phyloP scores from a whole-genome alignment of 2,329 filamentous ascomycete genomes.

The Pyricularia pennisetigena region DNA sequence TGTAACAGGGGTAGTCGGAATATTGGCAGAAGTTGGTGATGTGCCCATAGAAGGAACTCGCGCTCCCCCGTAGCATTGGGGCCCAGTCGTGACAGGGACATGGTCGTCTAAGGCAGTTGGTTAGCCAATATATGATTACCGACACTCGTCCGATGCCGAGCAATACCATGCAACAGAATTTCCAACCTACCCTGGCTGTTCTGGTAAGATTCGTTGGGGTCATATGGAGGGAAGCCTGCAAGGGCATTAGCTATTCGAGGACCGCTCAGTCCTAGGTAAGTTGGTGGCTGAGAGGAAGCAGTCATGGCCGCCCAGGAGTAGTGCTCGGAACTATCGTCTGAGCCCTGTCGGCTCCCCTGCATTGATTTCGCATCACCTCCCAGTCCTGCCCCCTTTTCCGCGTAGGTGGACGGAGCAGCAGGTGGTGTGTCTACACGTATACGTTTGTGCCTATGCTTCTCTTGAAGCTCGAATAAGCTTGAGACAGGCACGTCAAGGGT shows the following conservation, averaged over 20 bases:
- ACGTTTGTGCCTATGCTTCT: slow-evolving; percentile 14
- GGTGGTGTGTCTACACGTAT: slow-evolving; percentile 14
- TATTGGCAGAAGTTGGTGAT: not conserved
- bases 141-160: not conserved
- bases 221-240: slow-evolving; percentile 22
- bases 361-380: not conserved
- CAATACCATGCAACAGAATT: not conserved
- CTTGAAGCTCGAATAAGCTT: slow-evolving; percentile 17
- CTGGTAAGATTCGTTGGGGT: slow-evolving; percentile 17
- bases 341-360: not conserved
- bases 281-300: slow-evolving; percentile 9
- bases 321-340: not conserved
- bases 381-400: not conserved
- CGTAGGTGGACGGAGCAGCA: not conserved
- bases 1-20: not conserved
- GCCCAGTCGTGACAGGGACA: not conserved
- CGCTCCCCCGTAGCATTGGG: not conserved
- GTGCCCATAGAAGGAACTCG: not conserved
- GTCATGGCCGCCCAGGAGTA: slow-evolving; percentile 5
- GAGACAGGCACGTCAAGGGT: slow-evolving; percentile 20
- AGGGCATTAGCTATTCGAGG: slow-evolving; percentile 23
- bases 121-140: not conserved
- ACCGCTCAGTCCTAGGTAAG: slow-evolving; percentile 14
- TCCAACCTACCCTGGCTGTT: not conserved
- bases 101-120: not conserved